Percentiles rank a stretch among this genome's conserved stretches.
These are phyloP conservation scores for Hemisphaericaspora nanyangensis DNA, from an alignment of 805 yeast genomes.

Conservation along the genomic window DNA sequence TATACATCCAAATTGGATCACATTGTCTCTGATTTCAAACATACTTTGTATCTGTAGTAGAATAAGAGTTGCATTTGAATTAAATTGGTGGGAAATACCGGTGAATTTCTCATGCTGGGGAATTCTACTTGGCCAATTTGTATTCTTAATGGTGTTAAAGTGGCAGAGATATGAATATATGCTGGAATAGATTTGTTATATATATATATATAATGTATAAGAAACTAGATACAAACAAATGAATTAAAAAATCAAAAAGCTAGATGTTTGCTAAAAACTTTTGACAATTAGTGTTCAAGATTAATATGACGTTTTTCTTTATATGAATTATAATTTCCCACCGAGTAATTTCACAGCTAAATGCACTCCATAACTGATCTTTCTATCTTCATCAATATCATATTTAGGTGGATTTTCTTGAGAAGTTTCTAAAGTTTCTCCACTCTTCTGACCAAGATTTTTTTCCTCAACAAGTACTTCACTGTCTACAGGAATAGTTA, in stretches of 20 bases:
- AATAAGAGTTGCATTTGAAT: too few species aligned
- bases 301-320: too few species aligned
- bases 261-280: too few species aligned
- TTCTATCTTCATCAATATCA: conserved; percentile 53
- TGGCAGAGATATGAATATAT: conserved; percentile 1
- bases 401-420: conserved; percentile 9
- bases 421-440: too few species aligned
- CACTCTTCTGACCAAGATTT: neutral
- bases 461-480: conserved; percentile 7
- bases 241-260: too few species aligned
- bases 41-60: neutral
- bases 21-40: neutral
- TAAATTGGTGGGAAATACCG: conserved; percentile 18
- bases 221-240: too few species aligned
- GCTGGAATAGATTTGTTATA: too few species aligned
- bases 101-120: conserved; percentile 17
- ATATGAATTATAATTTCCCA: conserved; percentile 37
- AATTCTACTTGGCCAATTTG: neutral
- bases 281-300: too few species aligned
- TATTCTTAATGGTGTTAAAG: neutral
- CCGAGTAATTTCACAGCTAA: conserved; percentile 64
- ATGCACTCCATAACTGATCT: conserved; percentile 59
- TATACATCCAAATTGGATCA: conserved; percentile 7
- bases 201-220: too few species aligned
- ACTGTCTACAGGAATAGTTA: conserved; percentile 8